phyloP scores from a whole-genome alignment of 352 stramenopile genomes.

The Blastocystis hominis region DNA sequence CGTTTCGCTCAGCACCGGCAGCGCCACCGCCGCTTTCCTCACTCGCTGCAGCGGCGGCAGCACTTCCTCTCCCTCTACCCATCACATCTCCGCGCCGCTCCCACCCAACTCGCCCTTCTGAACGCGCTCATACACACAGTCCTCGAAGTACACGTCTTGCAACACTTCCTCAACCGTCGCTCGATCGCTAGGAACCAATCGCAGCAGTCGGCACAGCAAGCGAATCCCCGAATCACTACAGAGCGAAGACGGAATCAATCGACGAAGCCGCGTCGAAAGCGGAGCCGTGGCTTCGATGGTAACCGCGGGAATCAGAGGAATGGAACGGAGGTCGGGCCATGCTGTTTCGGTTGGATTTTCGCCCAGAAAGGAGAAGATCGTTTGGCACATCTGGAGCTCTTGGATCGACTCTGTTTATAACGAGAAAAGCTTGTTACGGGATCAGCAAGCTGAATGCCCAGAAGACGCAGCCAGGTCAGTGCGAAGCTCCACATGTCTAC shows the following conservation, averaged over 20 bases:
- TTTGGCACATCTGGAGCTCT: constrained; percentile 40
- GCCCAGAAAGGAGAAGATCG: constrained; percentile 25
- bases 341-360: neutral
- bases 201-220: neutral
- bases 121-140: neutral
- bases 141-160: neutral
- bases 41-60: neutral
- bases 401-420: neutral
- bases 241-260: neutral
- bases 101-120: constrained; percentile 4
- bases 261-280: neutral
- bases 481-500: constrained; percentile 36
- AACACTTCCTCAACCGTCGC: neutral
- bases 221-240: neutral
- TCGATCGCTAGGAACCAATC: neutral
- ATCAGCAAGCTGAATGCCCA: neutral
- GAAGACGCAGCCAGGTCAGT: constrained; percentile 23
- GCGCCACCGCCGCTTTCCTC: neutral
- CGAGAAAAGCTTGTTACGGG: neutral
- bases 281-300: neutral
- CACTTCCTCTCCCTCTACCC: neutral
- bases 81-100: neutral
- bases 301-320: neutral
- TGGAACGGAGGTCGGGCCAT: neutral
- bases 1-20: constrained; percentile 5